These are phyloP conservation scores for Xylaria bambusicola DNA, from an alignment of 495 filamentous ascomycete species.

Conservation along the genomic window DNA sequence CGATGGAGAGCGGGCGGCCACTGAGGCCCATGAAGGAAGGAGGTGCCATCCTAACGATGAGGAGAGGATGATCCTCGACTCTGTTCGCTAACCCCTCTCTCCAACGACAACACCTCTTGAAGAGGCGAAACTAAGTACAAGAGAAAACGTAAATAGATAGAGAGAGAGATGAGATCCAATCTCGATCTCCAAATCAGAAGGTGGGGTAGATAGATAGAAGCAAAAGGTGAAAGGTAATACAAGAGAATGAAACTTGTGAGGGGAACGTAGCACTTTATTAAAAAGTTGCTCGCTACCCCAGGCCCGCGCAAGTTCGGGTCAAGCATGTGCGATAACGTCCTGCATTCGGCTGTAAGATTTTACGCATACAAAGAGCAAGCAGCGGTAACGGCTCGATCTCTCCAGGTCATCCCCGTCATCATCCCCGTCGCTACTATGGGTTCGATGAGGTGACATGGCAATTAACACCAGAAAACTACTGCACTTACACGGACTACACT, in stretches of 20 bases:
- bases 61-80: conserved; percentile 5
- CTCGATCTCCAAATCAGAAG: conserved; percentile 1
- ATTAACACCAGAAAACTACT: neutral
- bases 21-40: conserved; percentile 62
- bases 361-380: conserved; percentile 5
- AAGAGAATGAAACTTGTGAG: neutral
- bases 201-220: neutral
- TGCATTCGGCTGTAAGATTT: neutral
- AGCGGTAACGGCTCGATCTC: neutral
- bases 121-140: neutral
- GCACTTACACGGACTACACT: neutral
- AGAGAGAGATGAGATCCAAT: neutral
- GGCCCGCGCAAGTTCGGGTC: neutral
- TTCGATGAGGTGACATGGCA: conserved; percentile 1
- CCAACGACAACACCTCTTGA: neutral
- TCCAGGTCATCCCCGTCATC: no score
- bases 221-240: neutral
- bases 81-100: neutral
- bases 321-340: conserved; percentile 1
- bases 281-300: neutral
- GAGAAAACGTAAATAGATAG: neutral
- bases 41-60: conserved; percentile 38
- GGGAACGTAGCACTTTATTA: conserved; percentile 10
- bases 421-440: neutral
- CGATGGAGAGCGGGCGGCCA: conserved; percentile 62